Base-by-base conservation (phyloP, 225 moss, liverwort and hornwort species). In the Bryum argenteum region DNA sequence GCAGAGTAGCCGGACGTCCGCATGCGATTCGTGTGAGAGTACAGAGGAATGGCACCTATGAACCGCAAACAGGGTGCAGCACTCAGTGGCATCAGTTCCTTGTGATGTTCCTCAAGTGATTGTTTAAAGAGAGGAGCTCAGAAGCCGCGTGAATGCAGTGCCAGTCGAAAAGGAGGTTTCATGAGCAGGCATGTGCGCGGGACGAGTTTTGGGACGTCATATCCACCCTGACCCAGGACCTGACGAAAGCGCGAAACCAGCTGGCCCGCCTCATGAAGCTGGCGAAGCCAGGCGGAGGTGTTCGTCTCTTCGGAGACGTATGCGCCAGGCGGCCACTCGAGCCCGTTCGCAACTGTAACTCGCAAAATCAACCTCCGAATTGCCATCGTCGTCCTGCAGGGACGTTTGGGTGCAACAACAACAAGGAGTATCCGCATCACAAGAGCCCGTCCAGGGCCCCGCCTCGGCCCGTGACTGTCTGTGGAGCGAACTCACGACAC, bases 221-320 rank as follows among this genome's bases (percentile, higher is more conserved):
- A 61, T 83, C 76, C 12, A 61, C 76, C 6, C 70, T 80, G 70
- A 83, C 70, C 42, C 73, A 73, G 50, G 83, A 80, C 61, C 70
- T 83, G 70, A 80, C 79, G 43, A 83, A 64, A 77, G 79, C 79
- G 10, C 69, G 76, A 61, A 80, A 80, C 61, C 73, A 73, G 73
- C 70, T 83, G 61, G 66, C 73, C 44, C 70, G 73, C 24, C 79
- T 83, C 28, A 61, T 70, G 66, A 80, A 77, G 56, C 37, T 76
- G 57, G 65, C 48, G 69, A 72, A 72, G 16, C 65, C 69, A 21
- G 54, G 37, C 19, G 71, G 71, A 70, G 17, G 22, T 56, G 67
- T 66, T 52, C 14, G 76, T 65, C 51, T 60, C 11, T 61, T 23
- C 43, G 61, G 50, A 65, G 67, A 54, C 53, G 54, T 67, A 33